Base-by-base conservation (phyloP, 169 alveolate species). In the Plasmodium yoelii region DNA sequence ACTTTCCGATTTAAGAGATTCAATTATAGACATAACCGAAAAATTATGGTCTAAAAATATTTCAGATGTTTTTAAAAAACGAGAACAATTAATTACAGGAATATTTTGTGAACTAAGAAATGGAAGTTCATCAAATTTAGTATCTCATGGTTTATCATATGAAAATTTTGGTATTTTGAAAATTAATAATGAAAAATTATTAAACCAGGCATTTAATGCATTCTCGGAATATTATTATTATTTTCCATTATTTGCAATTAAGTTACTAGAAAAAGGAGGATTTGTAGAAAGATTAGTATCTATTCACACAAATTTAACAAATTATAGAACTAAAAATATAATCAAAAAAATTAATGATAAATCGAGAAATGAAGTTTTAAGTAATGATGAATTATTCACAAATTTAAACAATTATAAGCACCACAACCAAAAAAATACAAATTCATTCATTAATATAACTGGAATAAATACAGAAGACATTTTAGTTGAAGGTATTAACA, bases 91-190 rank as follows among this genome's bases (percentile, higher is more conserved):
- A 53, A 65, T 80, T 51, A 51, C 89, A 26, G 77, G 82, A 5
- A 65, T 80, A 46, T 80, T 80, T 18, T 80, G 89, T 80, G 89
- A 65, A 57, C 59, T 80, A 53, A 63, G 89, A 64, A 80, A 80
- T n/a, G 89, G 89, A 42, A 65, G 13, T 18, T 26, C 64, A 34
- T 80, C 89, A 24, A 28, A 18, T 24, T 26, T 80, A 15, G 71
- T 80, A 28, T 26, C 60, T 1, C 64, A 65, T 15, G 55, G 89
- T 39, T 59, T 80, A 55, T 44, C 61, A 42, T 80, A 60, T 80
- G 89, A 80, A 80, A 65, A 65, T 65, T 56, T 80, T 7, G 80
- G 65, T 13, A 80, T 80, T 26, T 59, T 80, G 39, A 80, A 80
- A 59, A 61, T 80, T 24, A 65, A 80, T 65, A 53, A 49, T 80